Evolutionary conservation across 257 asterid genomes (phyloP), one percentile per base, ranked within the genome.

Genomic region (Catharanthus roseus): DNA sequence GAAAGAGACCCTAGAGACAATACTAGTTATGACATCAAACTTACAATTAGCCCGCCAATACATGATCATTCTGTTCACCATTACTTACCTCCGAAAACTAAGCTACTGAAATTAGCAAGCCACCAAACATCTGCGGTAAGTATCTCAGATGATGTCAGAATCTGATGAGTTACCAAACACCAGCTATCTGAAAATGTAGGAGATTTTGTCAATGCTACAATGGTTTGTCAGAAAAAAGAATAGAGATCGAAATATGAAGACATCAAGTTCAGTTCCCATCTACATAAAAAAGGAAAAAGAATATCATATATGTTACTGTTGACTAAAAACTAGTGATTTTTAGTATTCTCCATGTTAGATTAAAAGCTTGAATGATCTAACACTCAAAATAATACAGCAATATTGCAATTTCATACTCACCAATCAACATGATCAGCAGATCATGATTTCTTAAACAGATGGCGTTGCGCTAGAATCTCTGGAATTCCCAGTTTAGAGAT

Each of bases 401-500:
- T 50, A 16, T 53, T 24, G 28, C 18, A 10, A n/a, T 4, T 21
- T n/a, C 70, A 60, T 3, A 65, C 72, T 24, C 36, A 83, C 88
- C 86, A 74, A 85, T 75, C 80, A 80, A 78, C 77, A 51, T 68
- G 77, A 68, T 72, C 73, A 65, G 68, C 67, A 18, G 45, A 74
- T 82, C 80, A 84, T 19, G 89, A 78, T 73, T 84, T 87, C 76
- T 81, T 85, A 61, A 63, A 75, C 38, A 85, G 80, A 71, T 87
- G 91, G 47, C 77, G 88, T 26, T 72, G 84, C 23, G 86, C 85
- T 85, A 87, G 73, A 84, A 74, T 82, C 79, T 87, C 87, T 9
- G 89, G 89, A 74, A 90, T 78, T 64, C 84, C 87, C 72, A 86
- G 75, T 39, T 87, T 87, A 65, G 92, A 85, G 55, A 88, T 77